Evolutionary conservation across 2,329 filamentous ascomycete genomes (phyloP).

Genomic region (Pyrenochaeta sp.): DNA sequence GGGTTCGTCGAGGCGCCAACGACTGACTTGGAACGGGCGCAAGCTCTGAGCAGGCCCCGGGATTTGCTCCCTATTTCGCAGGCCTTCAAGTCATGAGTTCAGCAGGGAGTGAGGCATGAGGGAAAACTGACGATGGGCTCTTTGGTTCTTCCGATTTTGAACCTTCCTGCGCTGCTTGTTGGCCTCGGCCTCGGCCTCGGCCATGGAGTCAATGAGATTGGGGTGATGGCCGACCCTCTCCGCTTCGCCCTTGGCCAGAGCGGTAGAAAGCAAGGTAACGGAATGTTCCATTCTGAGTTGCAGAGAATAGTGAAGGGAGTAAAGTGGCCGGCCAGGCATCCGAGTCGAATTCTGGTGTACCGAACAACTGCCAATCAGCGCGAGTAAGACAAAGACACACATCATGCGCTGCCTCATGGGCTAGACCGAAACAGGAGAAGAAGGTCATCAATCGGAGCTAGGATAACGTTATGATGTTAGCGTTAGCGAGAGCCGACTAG

Average conservation of each 20-base stretch:
- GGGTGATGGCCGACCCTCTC: no score
- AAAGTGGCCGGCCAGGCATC: no score
- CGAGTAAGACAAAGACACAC: no score
- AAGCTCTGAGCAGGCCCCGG: neutral
- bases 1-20: constrained; percentile 4
- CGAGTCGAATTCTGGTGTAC: no score
- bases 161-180: constrained; percentile 13
- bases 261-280: neutral
- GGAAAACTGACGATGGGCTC: constrained; percentile 5
- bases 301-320: no score
- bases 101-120: neutral
- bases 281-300: neutral
- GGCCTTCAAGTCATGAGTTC: neutral
- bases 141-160: constrained; percentile 13
- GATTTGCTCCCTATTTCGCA: neutral
- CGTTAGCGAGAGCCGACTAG: no score
- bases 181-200: neutral
- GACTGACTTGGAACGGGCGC: constrained; percentile 2
- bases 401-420: no score
- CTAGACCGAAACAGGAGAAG: no score
- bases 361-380: no score
- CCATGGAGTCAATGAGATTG: neutral
- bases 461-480: no score
- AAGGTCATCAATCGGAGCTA: no score
- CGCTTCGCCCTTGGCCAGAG: neutral